Base-by-base conservation (phyloP, 768 basidiomycete genomes). In the Termitomyces sp. region DNA sequence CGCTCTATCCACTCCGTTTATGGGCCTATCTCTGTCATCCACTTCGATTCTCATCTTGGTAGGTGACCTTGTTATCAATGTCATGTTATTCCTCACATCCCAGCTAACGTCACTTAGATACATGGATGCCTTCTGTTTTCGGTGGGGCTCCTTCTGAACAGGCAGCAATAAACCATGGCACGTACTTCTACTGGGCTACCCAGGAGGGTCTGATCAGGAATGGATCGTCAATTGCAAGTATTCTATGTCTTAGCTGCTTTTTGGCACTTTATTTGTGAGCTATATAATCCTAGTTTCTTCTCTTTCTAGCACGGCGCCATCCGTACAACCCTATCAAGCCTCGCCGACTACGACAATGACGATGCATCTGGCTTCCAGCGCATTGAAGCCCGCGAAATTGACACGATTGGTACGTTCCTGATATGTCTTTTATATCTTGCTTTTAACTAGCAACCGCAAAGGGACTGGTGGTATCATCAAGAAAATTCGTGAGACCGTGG, bases 171-270 rank as follows among this genome's bases (percentile, higher is more conserved):
- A 93, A 90, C 61, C 93, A 95, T 60, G 93, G 92, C 13, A 92
- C 90, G 3, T 94, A 93, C 75, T 95, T 95, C 72, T 94, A 91
- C 74, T 89, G 89, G 82, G 93, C 93, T 0, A 86, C 85, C 60
- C 82, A 88, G 64, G 90, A 93, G 66, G 92, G 93, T 2, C 75
- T 93, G 47, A 87, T 95, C 62, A 79, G 78, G 65, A 88, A 90
- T 60, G 88, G 88, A 62, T 81, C 82, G 58, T 89, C 88, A 71
- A 89, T 89, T 85, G 89, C 87, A 89, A 89, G 88, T 89, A 65
- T 81, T 33, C 40, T 61, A 41, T 67, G 74, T 70, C 69, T 71
- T 69, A 20, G 14, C 63, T 58, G 67, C 52, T 54, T 10, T 43
- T 43, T 58, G 59, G 61, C 63, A 61, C 57, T 58, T 52, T 54